Evolutionary conservation across 2,329 filamentous ascomycete species (phyloP).

Genomic region (Chaetomiaceae sp.): DNA sequence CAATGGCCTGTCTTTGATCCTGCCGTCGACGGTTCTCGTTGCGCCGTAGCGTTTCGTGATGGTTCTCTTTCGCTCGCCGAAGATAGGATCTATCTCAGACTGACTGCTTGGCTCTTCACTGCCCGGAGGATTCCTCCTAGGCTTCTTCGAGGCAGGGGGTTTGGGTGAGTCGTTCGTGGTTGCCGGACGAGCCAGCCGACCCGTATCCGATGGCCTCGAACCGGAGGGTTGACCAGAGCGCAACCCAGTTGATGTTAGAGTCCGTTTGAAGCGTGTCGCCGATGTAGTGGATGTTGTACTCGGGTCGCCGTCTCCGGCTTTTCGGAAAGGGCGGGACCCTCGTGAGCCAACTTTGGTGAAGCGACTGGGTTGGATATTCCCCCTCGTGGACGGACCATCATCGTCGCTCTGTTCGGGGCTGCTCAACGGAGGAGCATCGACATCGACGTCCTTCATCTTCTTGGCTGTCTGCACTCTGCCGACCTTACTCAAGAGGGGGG

Average conservation of each 20-base stretch:
- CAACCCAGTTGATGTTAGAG: neutral
- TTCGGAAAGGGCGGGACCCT: neutral
- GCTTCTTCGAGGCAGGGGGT: constrained; percentile 7
- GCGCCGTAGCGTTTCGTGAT: neutral
- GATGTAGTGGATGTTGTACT: neutral
- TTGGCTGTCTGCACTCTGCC: neutral
- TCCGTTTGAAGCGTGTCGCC: neutral
- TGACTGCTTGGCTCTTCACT: neutral
- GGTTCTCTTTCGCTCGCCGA: neutral
- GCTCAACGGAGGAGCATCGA: constrained; percentile 14
- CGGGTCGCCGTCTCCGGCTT: neutral
- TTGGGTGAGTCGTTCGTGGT: neutral
- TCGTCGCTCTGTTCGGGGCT: constrained; percentile 7
- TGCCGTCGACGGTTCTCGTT: neutral
- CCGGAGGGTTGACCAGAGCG: too few species aligned
- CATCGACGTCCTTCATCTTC: neutral
- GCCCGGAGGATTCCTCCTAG: neutral
- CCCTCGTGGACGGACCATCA: constrained; percentile 7
- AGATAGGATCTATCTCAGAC: neutral
- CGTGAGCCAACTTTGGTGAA: neutral
- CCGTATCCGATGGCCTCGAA: neutral
- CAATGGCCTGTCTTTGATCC: neutral
- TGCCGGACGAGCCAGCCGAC: neutral
- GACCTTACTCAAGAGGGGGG: constrained; percentile 2
- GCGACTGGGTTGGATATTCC: constrained; percentile 6